A percentile compares a stretch with the other conserved stretches of the same genome.
phyloP scores from a whole-genome alignment of 2,329 filamentous ascomycete genomes.

The Nemania sp. region DNA sequence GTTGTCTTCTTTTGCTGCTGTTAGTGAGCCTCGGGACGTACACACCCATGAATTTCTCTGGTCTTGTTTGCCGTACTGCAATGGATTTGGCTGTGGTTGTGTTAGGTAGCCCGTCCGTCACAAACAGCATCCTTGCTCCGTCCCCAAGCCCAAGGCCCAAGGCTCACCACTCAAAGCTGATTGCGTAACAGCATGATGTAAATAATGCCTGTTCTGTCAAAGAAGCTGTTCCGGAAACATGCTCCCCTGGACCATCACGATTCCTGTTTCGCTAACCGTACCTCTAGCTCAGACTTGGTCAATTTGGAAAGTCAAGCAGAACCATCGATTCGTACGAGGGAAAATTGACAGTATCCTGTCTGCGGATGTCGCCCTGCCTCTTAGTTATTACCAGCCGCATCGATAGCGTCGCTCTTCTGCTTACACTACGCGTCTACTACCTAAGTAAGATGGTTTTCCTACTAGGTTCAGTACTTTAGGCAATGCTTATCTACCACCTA shows the following conservation, averaged over 20 bases:
- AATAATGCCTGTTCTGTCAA: neutral
- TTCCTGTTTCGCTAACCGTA: neutral
- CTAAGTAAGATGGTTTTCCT: too few relatives aligned
- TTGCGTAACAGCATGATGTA: neutral
- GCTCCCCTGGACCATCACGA: neutral
- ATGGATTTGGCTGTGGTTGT: neutral
- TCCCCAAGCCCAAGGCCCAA: neutral
- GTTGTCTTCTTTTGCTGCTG: neutral
- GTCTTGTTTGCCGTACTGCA: neutral
- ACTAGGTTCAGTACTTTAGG: too few relatives aligned
- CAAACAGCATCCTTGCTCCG: neutral
- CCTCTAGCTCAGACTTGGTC: neutral
- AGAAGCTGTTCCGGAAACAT: neutral
- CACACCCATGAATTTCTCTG: neutral
- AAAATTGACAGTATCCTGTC: neutral
- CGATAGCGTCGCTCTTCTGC: neutral
- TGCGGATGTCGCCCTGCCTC: neutral
- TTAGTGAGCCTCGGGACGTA: neutral
- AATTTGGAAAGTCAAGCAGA: neutral
- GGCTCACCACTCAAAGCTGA: neutral
- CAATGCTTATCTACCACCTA: neutral
- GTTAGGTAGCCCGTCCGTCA: neutral
- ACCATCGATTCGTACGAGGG: neutral
- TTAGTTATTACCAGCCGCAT: neutral
- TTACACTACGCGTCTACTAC: too few relatives aligned